A percentile compares a stretch with the other conserved stretches of the same genome.
phyloP scores from a whole-genome alignment of 495 filamentous ascomycete genomes.

The Aspergillus nidulans region DNA sequence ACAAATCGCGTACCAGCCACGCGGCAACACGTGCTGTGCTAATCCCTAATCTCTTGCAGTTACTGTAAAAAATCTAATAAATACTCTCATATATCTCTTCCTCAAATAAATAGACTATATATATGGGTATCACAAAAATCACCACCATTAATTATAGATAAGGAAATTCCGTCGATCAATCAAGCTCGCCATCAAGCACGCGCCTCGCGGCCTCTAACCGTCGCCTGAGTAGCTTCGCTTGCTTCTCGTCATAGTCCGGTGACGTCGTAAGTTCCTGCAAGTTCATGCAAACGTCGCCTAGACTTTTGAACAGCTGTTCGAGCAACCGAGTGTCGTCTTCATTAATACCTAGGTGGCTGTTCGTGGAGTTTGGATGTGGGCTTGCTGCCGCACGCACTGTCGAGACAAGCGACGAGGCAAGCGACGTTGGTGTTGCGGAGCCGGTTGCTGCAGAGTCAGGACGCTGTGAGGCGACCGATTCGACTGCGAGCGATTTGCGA shows the following conservation, averaged over 20 bases:
- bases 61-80: background rate
- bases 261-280: conserved; percentile 55
- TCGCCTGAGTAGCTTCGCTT: conserved; percentile 59
- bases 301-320: conserved; percentile 68
- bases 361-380: conserved; percentile 24
- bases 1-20: background rate
- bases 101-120: background rate
- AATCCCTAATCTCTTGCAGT: background rate
- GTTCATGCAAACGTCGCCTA: conserved; percentile 64
- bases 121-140: conserved; percentile 9
- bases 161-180: conserved; percentile 18
- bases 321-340: conserved; percentile 70
- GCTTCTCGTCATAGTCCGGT: conserved; percentile 48
- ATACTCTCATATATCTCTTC: background rate
- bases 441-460: conserved; percentile 28
- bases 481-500: conserved; percentile 8
- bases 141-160: conserved; percentile 3
- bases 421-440: conserved; percentile 34
- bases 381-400: conserved; percentile 39
- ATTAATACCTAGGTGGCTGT: conserved; percentile 45
- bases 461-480: conserved; percentile 13
- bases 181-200: conserved; percentile 62
- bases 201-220: conserved; percentile 69
- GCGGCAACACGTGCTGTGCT: background rate
- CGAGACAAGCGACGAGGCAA: conserved; percentile 37